Base-by-base conservation (phyloP, 2,329 filamentous ascomycete genomes). In the Penicillium polonicum region DNA sequence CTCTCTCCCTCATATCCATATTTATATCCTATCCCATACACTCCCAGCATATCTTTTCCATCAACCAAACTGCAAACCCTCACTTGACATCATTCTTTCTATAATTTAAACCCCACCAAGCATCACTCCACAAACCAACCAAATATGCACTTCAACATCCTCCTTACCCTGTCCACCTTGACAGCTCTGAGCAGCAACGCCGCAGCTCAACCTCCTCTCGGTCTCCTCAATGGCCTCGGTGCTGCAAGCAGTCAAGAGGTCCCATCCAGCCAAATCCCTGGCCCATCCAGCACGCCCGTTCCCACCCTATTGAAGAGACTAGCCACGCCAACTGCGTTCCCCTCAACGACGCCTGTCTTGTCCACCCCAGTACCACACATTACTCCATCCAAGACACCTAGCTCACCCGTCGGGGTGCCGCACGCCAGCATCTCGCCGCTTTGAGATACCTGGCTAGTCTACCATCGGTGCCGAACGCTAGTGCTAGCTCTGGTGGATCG, bases 81-180 rank as follows among this genome's bases (percentile, higher is more conserved):
- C 23, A 29, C 5, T 33, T 25, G 9, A 3, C 2, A 19, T 27
- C 12, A 39, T 17, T 10, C 6, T 23, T 38, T 7, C 12, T 17
- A 52, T 8, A 25, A 36, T 53, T 35, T 6, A 27, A n/a, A 13
- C 3, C 4, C n/a, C 25, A 13, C 8, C n/a, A 36, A 36, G 9
- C 27, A 31, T 21, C 25, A 21, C n/a, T 45, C 43, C 25, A 45
- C 33, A 35, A 35, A 13, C 7, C 12, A 31, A 38, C 17, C 21
- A 36, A 38, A 21, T n/a, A 54, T 53, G 51, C 33, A 48, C 6
- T 23, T 46, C 31, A 45, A 46, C 29, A 19, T 53, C 51, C 42
- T 53, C n/a, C 42, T 53, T 13, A 36, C 29, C 17, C 4, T 49
- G 46, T 49, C 46, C 21, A 23, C 51, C 13, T 5, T 53, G 33